Base-by-base conservation (phyloP, 1,139 yeast genomes). In the Komagataea norvegica region DNA sequence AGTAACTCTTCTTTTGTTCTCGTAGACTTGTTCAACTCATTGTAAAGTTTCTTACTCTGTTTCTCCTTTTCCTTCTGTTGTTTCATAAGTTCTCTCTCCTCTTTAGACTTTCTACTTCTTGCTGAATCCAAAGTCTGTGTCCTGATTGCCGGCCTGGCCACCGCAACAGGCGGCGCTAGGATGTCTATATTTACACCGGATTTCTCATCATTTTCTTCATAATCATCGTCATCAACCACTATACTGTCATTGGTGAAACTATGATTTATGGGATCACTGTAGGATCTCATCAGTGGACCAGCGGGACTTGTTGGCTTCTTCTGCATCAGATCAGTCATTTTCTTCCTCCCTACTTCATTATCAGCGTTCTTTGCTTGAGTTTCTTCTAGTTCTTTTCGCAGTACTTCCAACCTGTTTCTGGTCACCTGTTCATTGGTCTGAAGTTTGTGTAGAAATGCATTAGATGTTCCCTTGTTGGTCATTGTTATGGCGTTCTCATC, bases 1-100 rank as follows among this genome's bases (percentile, higher is more conserved):
- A 74, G 54, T 8, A 78, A 56, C 29, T 74, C 79, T 6, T 68
- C 75, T 48, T 73, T 76, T 26, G 68, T 61, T 31, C 76, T 57
- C 3, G 60, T 64, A 1, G 62, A 65, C 46, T 64, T 70, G 52
- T 81, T 81, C 1, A 68, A 79, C 25, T 67, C 70, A 28, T 67
- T 70, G 33, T 77, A 61, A 22, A 64, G 60, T 36, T 63, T 64
- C 8, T 41, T 40, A 11, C 36, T 35, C 18, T 54, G 36, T 30
- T 48, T 49, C 6, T 41, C 46, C 17, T 31, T 14, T 13, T 37
- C 40, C 11, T 34, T 37, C 13, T 27, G 29, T 6, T 29, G 33
- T 26, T 45, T 47, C 2, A 30, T 28, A 3, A 25, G 25, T 16
- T 38, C 47, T 20, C 38, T 34, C 10, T 34, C 36, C 4, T 37